These are phyloP conservation scores for Medicago arabica DNA, from an alignment of 306 rosid genomes.

Conservation along the genomic window DNA sequence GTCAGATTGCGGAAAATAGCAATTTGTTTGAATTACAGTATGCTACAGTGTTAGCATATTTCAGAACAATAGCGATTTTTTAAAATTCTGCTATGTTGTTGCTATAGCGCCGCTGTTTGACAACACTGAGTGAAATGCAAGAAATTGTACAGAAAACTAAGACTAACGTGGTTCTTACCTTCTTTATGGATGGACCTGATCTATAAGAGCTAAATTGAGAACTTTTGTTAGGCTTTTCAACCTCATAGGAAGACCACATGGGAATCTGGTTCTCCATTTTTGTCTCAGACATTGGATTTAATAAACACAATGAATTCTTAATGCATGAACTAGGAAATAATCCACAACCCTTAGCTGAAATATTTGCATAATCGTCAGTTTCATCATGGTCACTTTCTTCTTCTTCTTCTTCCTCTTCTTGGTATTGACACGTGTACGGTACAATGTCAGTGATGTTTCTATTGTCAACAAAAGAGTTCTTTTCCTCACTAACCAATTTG, in stretches of 20 bases:
- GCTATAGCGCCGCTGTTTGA: too few relatives aligned
- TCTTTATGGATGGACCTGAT: constrained; percentile 60
- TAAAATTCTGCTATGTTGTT: too few relatives aligned
- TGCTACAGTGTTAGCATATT: too few relatives aligned
- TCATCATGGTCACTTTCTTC: constrained; percentile 75
- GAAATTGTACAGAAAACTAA: constrained; percentile 31
- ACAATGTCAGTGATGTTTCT: constrained; percentile 51
- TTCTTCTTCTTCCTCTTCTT: constrained; percentile 64
- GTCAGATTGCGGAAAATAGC: too few relatives aligned
- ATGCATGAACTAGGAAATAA: constrained; percentile 62
- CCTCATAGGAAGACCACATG: constrained; percentile 44
- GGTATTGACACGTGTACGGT: constrained; percentile 48
- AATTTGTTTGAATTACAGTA: too few relatives aligned
- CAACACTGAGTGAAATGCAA: constrained; percentile 12
- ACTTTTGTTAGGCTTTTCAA: constrained; percentile 50
- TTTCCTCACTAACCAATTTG: constrained; percentile 55
- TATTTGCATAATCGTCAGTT: constrained; percentile 48
- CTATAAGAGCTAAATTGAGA: constrained; percentile 49
- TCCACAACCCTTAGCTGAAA: constrained; percentile 81
- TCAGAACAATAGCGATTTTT: too few relatives aligned
- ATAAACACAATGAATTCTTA: constrained; percentile 63
- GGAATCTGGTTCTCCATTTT: constrained; percentile 55
- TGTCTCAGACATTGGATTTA: constrained; percentile 63
- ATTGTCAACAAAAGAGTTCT: constrained; percentile 45
- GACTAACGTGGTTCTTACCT: constrained; percentile 51